Conservation (phyloP, 2,329 filamentous ascomycete species). For the Tolypocladium album region DNA sequence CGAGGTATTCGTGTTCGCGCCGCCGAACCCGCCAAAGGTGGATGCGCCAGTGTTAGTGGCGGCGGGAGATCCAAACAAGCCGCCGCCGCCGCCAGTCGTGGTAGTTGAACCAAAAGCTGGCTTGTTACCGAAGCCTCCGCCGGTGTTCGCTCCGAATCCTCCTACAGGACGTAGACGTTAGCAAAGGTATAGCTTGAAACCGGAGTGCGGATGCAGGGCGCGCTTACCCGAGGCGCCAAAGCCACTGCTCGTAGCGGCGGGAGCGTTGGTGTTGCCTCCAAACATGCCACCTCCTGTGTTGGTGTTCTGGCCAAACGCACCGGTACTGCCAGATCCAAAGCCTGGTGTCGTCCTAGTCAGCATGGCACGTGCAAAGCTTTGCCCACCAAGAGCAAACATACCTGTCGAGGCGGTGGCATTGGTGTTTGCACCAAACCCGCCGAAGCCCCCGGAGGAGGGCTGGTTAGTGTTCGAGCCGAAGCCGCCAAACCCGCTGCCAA, state of each 20-base stretch:
- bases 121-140: constrained; percentile 30
- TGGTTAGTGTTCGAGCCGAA: constrained; percentile 45
- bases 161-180: constrained; percentile 12
- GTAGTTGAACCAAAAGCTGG: constrained; percentile 39
- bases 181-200: neutral
- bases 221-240: constrained; percentile 24
- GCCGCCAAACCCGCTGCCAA: constrained; percentile 41
- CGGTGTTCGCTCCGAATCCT: constrained; percentile 25
- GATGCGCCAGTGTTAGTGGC: constrained; percentile 24
- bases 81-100: constrained; percentile 24
- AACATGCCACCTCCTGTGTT: constrained; percentile 30
- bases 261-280: constrained; percentile 22
- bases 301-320: constrained; percentile 32
- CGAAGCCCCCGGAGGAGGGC: constrained; percentile 33
- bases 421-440: constrained; percentile 41
- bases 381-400: constrained; percentile 28
- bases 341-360: constrained; percentile 15
- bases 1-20: constrained; percentile 19
- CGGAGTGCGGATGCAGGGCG: neutral
- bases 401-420: constrained; percentile 33
- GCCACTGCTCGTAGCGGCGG: constrained; percentile 11
- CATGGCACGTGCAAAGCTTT: constrained; percentile 8
- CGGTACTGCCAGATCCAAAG: constrained; percentile 21
- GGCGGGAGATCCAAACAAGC: constrained; percentile 33
- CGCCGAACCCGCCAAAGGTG: constrained; percentile 31